These are phyloP conservation scores for Raddia guianensis DNA, from an alignment of 176 grass and related monocot genomes.

Conservation along the genomic window DNA sequence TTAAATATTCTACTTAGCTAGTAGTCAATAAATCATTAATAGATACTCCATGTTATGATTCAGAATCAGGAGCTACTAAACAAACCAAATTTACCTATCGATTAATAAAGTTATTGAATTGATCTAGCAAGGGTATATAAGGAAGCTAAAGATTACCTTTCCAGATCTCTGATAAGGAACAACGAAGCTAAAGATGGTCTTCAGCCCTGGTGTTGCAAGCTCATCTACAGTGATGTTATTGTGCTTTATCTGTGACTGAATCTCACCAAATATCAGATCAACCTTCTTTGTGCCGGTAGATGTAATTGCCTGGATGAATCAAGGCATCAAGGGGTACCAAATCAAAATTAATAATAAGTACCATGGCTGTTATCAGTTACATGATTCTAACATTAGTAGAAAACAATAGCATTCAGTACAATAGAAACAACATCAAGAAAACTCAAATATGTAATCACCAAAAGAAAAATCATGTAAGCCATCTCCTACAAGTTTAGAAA, in stretches of 20 bases:
- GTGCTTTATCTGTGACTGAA: slow-evolving; percentile 91
- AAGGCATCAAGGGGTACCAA: slow-evolving; percentile 16
- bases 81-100: no score
- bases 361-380: neutral
- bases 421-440: neutral
- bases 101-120: no score
- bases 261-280: slow-evolving; percentile 90
- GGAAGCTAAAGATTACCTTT: slow-evolving; percentile 71
- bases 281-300: slow-evolving; percentile 86
- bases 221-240: slow-evolving; percentile 79
- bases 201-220: slow-evolving; percentile 72
- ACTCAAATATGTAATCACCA: neutral
- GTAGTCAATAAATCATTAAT: no score
- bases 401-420: neutral
- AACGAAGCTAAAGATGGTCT: slow-evolving; percentile 84
- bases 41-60: no score
- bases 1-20: no score
- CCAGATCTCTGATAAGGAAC: slow-evolving; percentile 94
- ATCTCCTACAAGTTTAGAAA: neutral
- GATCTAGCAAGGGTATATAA: no score
- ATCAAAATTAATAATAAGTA: neutral
- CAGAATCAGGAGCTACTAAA: no score
- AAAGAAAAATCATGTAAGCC: neutral
- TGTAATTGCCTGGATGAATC: slow-evolving; percentile 76
- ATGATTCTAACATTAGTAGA: neutral